Base-by-base conservation (phyloP, 73 alveolate species). In the Breviolum minutum region DNA sequence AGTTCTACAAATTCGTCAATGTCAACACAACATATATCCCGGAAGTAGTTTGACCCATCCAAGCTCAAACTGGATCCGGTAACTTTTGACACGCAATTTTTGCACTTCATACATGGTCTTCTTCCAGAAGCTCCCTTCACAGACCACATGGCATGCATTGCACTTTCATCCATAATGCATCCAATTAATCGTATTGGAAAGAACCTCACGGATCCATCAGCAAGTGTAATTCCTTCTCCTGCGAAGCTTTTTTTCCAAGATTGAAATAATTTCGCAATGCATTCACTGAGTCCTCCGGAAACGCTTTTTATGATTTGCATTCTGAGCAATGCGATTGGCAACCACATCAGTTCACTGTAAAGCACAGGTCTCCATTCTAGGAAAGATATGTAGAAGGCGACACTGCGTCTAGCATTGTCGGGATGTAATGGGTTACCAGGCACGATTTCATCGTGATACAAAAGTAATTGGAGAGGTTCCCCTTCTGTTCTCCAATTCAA, bases 361-460 rank as follows among this genome's bases (percentile, higher is more conserved):
- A 74, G 60, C 60, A 24, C 16, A 11, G 48, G 48, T 13, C 60
- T 1, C 60, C 60, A 24, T n/a, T 20, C 6, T 20, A 24, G 32
- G 60, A 74, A 74, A n/a, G 84, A 20, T 1, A 74, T 32, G 32
- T 74, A 74, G 5, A 74, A 74, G 48, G 60, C 29, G 3, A 24
- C 29, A 24, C 17, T 20, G 60, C 48, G 29, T 20, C 84, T 0
- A 13, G 84, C 84, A 74, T 24, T n/a, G 48, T 74, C 84, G 5
- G 84, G 84, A 20, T 74, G 84, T 32, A 74, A 74, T 32, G 84
- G 84, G 32, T 74, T 74, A 2, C 84, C 84, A 17, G 84, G 84
- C 2, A 74, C 84, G 84, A 74, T 74, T 60, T 74, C 84, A n/a
- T 74, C 84, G 84, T 20, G 29, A 32, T 74, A 74, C 4, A 74